phyloP scores from a whole-genome alignment of 2,329 filamentous ascomycete species.

The Venturia carpophila region DNA sequence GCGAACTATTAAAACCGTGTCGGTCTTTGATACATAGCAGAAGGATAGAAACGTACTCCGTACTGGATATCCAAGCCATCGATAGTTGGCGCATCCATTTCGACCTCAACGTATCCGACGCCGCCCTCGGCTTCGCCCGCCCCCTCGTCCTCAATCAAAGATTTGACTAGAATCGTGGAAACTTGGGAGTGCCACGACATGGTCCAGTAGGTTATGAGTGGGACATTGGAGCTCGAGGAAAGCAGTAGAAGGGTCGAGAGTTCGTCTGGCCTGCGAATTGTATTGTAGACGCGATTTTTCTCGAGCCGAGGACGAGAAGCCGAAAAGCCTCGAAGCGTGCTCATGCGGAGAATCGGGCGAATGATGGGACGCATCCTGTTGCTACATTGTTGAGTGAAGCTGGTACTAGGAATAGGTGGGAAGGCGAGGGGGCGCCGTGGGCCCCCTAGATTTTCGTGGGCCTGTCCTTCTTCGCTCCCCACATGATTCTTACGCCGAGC shows the following conservation, averaged over 20 bases:
- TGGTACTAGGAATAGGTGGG: too few species aligned
- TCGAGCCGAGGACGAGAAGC: conserved; percentile 20
- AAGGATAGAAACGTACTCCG: conserved; percentile 24
- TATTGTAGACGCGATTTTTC: conserved; percentile 30
- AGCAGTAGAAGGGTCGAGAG: conserved; percentile 42
- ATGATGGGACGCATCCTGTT: background rate
- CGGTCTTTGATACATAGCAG: too few species aligned
- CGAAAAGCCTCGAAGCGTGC: conserved; percentile 19
- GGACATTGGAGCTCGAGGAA: conserved; percentile 37
- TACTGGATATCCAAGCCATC: conserved; percentile 37
- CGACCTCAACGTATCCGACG: conserved; percentile 41
- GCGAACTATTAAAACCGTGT: background rate
- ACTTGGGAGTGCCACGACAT: conserved; percentile 42
- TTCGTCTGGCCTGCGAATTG: conserved; percentile 40
- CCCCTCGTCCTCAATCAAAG: conserved; percentile 37
- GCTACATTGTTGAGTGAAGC: background rate
- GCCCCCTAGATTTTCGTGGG: too few species aligned
- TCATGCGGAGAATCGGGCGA: background rate
- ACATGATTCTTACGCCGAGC: too few species aligned
- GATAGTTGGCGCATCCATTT: conserved; percentile 40
- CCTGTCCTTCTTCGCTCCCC: too few species aligned
- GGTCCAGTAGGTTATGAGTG: conserved; percentile 44
- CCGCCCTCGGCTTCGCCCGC: conserved; percentile 39
- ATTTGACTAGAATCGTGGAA: conserved; percentile 35
- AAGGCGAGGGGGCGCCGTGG: too few species aligned